Conservation (phyloP, 306 rosid species). For the Rubus parviflorus region DNA sequence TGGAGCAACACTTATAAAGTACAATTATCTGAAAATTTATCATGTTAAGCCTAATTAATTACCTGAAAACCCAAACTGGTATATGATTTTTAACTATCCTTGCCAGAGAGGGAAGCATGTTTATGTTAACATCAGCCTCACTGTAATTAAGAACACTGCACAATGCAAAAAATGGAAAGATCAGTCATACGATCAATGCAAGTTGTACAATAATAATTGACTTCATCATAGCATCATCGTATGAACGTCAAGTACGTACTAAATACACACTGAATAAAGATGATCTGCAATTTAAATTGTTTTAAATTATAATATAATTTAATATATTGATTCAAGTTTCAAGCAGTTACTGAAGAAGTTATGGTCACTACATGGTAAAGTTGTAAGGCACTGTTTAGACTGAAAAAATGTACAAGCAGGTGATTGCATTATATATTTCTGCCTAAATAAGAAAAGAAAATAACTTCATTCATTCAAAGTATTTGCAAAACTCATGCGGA, state of each 20-base stretch:
- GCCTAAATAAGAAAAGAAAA: background rate
- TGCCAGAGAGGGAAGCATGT: constrained; percentile 75
- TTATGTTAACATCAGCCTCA: constrained; percentile 49
- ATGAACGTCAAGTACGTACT: background rate
- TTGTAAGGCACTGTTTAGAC: background rate
- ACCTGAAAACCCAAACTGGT: constrained; percentile 96
- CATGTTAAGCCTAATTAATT: constrained; percentile 10
- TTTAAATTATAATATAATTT: background rate
- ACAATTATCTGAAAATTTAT: background rate
- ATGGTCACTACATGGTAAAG: background rate
- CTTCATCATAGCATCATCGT: background rate
- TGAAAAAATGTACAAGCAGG: background rate
- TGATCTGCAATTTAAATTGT: background rate
- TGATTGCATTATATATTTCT: background rate
- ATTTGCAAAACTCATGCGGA: no score
- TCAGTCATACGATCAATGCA: background rate
- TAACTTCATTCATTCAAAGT: no score
- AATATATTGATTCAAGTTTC: background rate
- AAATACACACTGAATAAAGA: background rate
- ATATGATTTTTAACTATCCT: constrained; percentile 64
- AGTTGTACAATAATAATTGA: background rate
- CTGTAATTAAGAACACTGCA: constrained; percentile 65
- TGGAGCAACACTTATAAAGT: background rate
- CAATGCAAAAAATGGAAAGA: constrained; percentile 19
- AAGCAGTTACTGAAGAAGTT: background rate